phyloP scores from a whole-genome alignment of 2,329 filamentous ascomycete genomes.

The Esteya vermicola region DNA sequence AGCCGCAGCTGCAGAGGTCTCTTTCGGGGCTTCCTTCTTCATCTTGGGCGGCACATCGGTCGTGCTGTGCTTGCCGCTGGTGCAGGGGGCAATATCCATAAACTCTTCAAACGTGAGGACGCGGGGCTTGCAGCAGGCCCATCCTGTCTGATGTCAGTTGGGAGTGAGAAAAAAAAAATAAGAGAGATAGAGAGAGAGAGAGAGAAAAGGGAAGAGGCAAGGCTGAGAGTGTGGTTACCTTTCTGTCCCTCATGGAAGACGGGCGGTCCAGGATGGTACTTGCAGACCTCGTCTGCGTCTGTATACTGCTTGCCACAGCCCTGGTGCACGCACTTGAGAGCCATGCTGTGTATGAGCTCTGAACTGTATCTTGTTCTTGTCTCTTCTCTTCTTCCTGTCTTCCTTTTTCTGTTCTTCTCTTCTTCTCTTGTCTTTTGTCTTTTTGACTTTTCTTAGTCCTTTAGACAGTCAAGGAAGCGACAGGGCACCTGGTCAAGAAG shows the following conservation, averaged over 20 bases:
- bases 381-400: background rate
- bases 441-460: background rate
- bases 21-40: constrained; percentile 38
- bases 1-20: constrained; percentile 11
- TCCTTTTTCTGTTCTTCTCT: background rate
- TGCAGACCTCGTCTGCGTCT: constrained; percentile 68
- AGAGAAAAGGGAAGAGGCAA: too few species aligned
- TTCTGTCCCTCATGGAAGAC: constrained; percentile 98
- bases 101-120: constrained; percentile 98
- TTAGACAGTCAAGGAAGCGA: too few species aligned
- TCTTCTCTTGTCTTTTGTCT: background rate
- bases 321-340: constrained; percentile 88
- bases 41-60: constrained; percentile 55
- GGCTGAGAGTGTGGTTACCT: too few species aligned
- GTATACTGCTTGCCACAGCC: constrained; percentile 84
- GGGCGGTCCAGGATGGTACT: constrained; percentile 86
- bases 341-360: constrained; percentile 53
- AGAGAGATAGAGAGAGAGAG: background rate
- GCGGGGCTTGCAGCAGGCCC: constrained; percentile 97
- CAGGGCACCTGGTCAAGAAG: too few species aligned
- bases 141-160: constrained; percentile 56
- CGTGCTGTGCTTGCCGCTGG: constrained; percentile 80
- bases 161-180: background rate
- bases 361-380: constrained; percentile 22
- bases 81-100: constrained; percentile 82